phyloP scores from a whole-genome alignment of 345 rosid genomes.

The Citrus unshiu region DNA sequence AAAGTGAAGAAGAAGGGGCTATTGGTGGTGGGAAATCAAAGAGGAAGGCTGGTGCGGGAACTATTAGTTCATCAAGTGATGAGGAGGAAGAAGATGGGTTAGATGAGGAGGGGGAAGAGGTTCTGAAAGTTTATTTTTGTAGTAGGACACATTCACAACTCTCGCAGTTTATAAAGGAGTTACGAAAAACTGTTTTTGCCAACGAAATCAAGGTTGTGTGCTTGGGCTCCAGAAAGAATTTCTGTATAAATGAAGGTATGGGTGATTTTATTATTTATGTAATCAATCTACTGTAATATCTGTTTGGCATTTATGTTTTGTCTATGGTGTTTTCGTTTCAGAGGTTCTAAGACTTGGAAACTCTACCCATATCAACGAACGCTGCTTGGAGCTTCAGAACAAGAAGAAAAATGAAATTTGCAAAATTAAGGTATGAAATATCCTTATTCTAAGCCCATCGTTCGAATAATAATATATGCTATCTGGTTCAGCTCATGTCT shows the following conservation, averaged over 20 bases:
- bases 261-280: neutral
- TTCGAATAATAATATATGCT: constrained; percentile 2
- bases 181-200: constrained; percentile 67
- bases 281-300: neutral
- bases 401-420: constrained; percentile 49
- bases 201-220: constrained; percentile 50
- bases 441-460: neutral
- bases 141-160: constrained; percentile 96
- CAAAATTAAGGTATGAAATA: constrained; percentile 60
- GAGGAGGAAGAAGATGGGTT: constrained; percentile 37
- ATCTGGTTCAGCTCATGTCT: neutral
- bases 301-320: constrained; percentile 11
- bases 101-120: constrained; percentile 35
- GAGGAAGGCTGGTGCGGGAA: constrained; percentile 46
- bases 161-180: constrained; percentile 78
- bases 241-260: constrained; percentile 83
- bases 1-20: constrained; percentile 66
- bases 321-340: constrained; percentile 21
- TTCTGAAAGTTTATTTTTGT: constrained; percentile 69
- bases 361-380: constrained; percentile 63
- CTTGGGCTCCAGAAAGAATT: constrained; percentile 80
- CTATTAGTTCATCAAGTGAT: constrained; percentile 59
- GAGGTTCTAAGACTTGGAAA: constrained; percentile 72
- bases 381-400: constrained; percentile 86
- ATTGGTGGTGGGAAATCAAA: constrained; percentile 31